A percentile compares a stretch with the other conserved stretches of the same genome.
These are phyloP conservation scores for Glycine tomentella DNA, from an alignment of 306 rosid genomes.

Conservation along the genomic window DNA sequence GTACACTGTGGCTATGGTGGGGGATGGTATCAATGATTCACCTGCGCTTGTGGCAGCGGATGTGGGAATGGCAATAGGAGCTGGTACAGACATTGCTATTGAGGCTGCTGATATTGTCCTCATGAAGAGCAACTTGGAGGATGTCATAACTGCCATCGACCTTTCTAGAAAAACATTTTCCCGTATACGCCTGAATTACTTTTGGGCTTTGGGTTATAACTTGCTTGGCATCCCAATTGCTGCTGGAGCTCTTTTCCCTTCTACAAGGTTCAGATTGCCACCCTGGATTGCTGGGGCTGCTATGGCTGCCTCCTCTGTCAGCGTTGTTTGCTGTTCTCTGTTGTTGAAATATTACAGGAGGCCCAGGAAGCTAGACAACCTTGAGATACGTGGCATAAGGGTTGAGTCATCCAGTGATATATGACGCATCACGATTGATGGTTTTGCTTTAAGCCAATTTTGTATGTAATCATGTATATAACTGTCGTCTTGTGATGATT, in stretches of 20 bases:
- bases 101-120: conserved; percentile 96
- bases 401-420: conserved; percentile 38
- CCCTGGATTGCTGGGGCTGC: conserved; percentile 99
- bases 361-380: conserved; percentile 70
- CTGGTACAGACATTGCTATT: conserved; percentile 93
- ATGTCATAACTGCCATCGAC: conserved; percentile 87
- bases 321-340: conserved; percentile 89
- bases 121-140: conserved; percentile 91
- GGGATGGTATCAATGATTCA: conserved; percentile 93
- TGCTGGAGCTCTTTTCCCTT: conserved; percentile 79
- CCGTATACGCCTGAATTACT: conserved; percentile 79
- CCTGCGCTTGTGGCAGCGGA: conserved; percentile 90
- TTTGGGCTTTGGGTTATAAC: conserved; percentile 92
- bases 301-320: conserved; percentile 96
- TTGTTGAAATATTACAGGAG: conserved; percentile 80
- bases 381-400: conserved; percentile 61
- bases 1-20: conserved; percentile 87
- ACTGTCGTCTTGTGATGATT: neutral
- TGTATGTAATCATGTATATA: neutral
- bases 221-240: conserved; percentile 89
- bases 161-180: conserved; percentile 79
- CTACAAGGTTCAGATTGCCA: conserved; percentile 74
- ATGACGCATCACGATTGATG: conserved; percentile 23
- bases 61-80: conserved; percentile 95
- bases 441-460: conserved; percentile 28